Evolutionary conservation across 208 protist genomes (phyloP), one percentile per base, ranked within the genome.

Genomic region (Acanthamoeba culbertsoni): DNA sequence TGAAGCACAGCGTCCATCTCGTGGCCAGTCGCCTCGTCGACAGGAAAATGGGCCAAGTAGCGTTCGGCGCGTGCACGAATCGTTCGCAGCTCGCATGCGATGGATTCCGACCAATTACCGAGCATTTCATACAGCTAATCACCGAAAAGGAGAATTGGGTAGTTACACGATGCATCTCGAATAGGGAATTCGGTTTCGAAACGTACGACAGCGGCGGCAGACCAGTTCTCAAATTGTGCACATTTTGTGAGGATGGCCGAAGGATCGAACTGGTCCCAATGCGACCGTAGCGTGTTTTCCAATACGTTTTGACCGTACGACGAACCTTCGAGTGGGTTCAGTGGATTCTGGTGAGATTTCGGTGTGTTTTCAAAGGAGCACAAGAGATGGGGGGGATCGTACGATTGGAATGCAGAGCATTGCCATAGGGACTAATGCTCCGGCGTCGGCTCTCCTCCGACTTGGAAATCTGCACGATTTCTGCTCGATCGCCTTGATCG

Each of bases 251-350:
- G 51, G n/a, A 91, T 91, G 40, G 31, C 6, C 37, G 86, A 57
- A 0, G 86, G 23, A 18, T 53, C 26, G 55, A 42, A 91, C 42
- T 46, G 37, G 18, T 91, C 43, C 43, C 37, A 77, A n/a, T 71
- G 55, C 45, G 51, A 48, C 10, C 63, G 55, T n/a, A 91, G 63
- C 37, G 86, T 68, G 55, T 55, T 68, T 35, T 91, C 86, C 63
- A 91, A 28, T 31, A 55, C 86, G 28, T 91, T 46, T 35, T 91
- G 86, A 23, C 55, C 86, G 31, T 91, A 75, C n/a, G 10, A 37
- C 63, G 43, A 20, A 2, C 63, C 63, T 73, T n/a, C n/a, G n/a
- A n/a, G n/a, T n/a, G n/a, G n/a, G n/a, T n/a, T n/a, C n/a, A n/a
- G n/a, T n/a, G n/a, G n/a, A n/a, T n/a, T n/a, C n/a, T n/a, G n/a